phyloP scores from a whole-genome alignment of 768 basidiomycete genomes.

The Sarcodon sp. region DNA sequence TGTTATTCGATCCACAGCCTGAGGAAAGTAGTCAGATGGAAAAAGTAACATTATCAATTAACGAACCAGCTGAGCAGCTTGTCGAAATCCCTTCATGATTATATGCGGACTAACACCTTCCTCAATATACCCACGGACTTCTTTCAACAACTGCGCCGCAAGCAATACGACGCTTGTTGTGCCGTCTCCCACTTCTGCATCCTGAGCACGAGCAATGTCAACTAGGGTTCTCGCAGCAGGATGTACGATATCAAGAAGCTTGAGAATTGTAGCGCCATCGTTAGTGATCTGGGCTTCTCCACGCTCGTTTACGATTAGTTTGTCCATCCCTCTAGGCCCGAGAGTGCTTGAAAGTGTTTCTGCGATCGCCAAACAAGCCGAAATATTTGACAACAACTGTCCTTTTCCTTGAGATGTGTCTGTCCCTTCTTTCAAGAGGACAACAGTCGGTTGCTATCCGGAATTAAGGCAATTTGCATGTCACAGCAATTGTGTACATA shows the following conservation, averaged over 20 bases:
- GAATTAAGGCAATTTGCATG: constrained; percentile 3
- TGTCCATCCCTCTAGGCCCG: constrained; percentile 99
- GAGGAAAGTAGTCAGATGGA: constrained; percentile 5
- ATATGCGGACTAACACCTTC: constrained; percentile 96
- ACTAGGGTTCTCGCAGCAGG: constrained; percentile 97
- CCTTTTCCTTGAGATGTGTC: constrained; percentile 91
- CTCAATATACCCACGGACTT: constrained; percentile 83
- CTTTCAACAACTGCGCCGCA: constrained; percentile 90
- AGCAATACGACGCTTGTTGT: constrained; percentile 94
- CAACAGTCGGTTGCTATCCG: constrained; percentile 88
- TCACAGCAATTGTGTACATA: constrained; percentile 15
- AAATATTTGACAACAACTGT: constrained; percentile 90
- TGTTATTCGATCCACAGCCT: constrained; percentile 83
- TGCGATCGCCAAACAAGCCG: constrained; percentile 88
- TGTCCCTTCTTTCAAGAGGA: constrained; percentile 92
- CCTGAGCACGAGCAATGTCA: constrained; percentile 96
- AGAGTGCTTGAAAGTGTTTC: constrained; percentile 88
- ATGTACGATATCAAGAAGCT: constrained; percentile 94
- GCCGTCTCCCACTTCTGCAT: constrained; percentile 97
- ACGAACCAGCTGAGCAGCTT: constrained; percentile 75
- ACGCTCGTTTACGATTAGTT: constrained; percentile 86
- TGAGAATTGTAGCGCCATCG: constrained; percentile 97
- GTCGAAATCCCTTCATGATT: constrained; percentile 92
- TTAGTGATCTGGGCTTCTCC: constrained; percentile 99
- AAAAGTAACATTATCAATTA: constrained; percentile 2